These are phyloP conservation scores for Ophiocytium majus DNA, from an alignment of 352 stramenopile genomes.

Conservation along the genomic window DNA sequence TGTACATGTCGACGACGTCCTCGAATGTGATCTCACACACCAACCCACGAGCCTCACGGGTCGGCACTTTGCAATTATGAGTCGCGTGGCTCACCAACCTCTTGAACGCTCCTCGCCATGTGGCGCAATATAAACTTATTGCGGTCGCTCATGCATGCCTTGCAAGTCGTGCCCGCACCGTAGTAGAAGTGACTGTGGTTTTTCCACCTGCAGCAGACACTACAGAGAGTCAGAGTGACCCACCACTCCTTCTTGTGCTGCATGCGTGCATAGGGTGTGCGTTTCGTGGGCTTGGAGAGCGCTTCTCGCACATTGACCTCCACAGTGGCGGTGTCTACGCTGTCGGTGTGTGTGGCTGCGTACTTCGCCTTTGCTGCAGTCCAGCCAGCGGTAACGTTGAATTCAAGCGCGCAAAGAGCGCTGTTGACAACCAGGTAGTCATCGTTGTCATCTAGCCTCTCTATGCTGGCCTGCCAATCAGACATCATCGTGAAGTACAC, in stretches of 20 bases:
- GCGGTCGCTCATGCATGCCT: no score
- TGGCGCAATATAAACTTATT: no score
- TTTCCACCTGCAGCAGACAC: no score
- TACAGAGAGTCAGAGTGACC: no score
- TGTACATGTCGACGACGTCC: no score
- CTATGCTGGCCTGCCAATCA: neutral
- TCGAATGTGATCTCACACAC: no score
- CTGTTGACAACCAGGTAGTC: neutral
- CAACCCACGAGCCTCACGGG: no score
- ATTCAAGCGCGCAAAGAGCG: neutral
- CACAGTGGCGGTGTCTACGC: neutral
- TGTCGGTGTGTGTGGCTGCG: neutral
- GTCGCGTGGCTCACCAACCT: no score
- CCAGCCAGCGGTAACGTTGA: neutral
- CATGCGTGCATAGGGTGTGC: neutral
- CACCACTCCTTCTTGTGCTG: neutral
- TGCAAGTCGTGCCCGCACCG: no score
- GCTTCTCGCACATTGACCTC: neutral
- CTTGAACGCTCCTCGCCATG: no score
- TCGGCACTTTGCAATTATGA: no score
- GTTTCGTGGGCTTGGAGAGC: neutral
- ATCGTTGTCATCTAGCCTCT: neutral
- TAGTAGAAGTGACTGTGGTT: no score
- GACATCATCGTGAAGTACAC: neutral
- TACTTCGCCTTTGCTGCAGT: neutral